Evolutionary conservation across 106 monocot species (phyloP).

Genomic region (Phalaenopsis equestris): DNA sequence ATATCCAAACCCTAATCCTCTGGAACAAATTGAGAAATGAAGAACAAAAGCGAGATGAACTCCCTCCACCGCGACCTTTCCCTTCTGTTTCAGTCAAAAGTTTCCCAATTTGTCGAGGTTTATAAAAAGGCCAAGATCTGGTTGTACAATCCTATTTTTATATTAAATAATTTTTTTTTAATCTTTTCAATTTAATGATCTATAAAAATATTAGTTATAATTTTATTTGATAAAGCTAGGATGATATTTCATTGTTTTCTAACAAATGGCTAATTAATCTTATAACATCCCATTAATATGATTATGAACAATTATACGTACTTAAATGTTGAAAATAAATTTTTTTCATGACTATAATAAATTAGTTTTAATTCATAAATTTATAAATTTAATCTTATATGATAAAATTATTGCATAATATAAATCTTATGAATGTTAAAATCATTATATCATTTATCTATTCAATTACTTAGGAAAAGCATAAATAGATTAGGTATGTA

Average conservation of each 20-base stretch:
- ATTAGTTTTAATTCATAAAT: too few species aligned
- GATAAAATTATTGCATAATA: too few species aligned
- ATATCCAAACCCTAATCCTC: constrained; percentile 3
- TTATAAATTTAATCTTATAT: too few species aligned
- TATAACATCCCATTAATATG: too few species aligned
- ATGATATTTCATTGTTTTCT: background rate
- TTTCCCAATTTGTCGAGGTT: background rate
- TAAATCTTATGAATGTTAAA: too few species aligned
- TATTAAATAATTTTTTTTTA: background rate
- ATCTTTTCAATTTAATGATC: background rate
- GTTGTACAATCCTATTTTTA: background rate
- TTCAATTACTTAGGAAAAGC: too few species aligned
- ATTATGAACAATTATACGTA: too few species aligned
- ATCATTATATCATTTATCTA: too few species aligned
- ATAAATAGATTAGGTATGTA: too few species aligned
- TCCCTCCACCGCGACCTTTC: background rate
- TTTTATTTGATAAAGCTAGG: background rate
- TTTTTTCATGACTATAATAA: too few species aligned
- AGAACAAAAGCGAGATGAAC: background rate
- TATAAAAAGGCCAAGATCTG: background rate
- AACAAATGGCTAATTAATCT: too few species aligned
- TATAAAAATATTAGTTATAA: background rate
- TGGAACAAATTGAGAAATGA: background rate
- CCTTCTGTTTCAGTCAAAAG: background rate
- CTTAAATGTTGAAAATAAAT: too few species aligned